Base-by-base conservation (phyloP, 2,329 filamentous ascomycete species). In the Nigrograna mackinnonii region DNA sequence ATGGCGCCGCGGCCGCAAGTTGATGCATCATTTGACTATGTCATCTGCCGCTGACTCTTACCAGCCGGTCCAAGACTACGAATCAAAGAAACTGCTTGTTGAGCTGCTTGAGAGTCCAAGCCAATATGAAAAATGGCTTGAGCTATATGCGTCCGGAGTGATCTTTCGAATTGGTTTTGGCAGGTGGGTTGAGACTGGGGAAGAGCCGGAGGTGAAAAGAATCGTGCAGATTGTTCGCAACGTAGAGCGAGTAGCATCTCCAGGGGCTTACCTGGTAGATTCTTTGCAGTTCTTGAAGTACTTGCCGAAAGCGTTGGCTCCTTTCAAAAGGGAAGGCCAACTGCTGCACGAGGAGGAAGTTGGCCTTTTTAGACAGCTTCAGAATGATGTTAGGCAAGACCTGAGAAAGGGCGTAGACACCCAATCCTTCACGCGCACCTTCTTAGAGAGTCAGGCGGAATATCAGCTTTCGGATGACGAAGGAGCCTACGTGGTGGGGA, bases 121-220 rank as follows among this genome's bases (percentile, higher is more conserved):
- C 17, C 50, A 66, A 34, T 74, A 72, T 44, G 65, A 71, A 20
- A 58, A 50, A 11, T 63, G 62, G 30, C 66, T 74, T 35, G 68
- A 72, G 39, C 56, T 70, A 6, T 74, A 73, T 44, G 63, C 71
- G 6, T 61, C 69, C 1, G 68, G 70, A 3, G 47, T 75, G 1
- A 70, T 73, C 7, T 60, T 73, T 13, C 65, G 72, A 3, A 50
- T 74, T 18, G 65, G 57, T 3, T 74, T 69, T 43, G 71, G 69
- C 2, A 65, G 66, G 34, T 46, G 50, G 0, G 56, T 73, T 12
- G 52, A 57, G 17, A 69, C 62, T 2, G 69, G 62, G 1, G 52
- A 65, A 28, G n/a, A 9, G 24, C 24, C 9, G 24, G 24, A 9
- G 24, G 9, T 9, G n/a, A 28, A n/a, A 28, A 28, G 24, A 28